A percentile compares a stretch with the other conserved stretches of the same genome.
phyloP scores from a whole-genome alignment of 768 basidiomycete genomes.

The Thelephora aurantiotincta region DNA sequence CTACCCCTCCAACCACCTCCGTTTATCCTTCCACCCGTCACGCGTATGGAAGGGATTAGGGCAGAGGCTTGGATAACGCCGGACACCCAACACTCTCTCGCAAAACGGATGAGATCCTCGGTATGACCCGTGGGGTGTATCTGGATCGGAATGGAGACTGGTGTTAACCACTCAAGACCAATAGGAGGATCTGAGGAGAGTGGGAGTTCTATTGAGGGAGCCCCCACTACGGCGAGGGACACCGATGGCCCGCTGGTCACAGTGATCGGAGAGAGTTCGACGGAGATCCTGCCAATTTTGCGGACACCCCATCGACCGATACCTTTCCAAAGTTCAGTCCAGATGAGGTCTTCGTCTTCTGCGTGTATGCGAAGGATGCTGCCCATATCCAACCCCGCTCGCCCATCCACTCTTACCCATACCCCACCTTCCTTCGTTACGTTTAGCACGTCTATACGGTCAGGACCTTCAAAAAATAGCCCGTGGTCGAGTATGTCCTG shows the following conservation, averaged over 20 bases:
- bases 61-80: constrained; percentile 33
- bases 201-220: constrained; percentile 39
- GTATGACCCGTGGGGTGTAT: constrained; percentile 41
- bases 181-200: constrained; percentile 36
- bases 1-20: constrained; percentile 33
- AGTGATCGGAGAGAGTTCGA: constrained; percentile 35
- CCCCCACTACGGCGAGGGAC: constrained; percentile 31
- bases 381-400: constrained; percentile 58
- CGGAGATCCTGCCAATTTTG: constrained; percentile 38
- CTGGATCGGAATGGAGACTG: constrained; percentile 34
- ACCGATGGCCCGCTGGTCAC: constrained; percentile 26
- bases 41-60: constrained; percentile 25
- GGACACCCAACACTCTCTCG: constrained; percentile 41
- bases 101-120: constrained; percentile 32
- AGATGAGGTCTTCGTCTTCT: constrained; percentile 26
- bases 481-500: constrained; percentile 44
- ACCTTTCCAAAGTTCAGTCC: constrained; percentile 43
- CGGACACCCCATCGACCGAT: constrained; percentile 57
- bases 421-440: constrained; percentile 42
- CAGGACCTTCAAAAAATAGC: constrained; percentile 45
- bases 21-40: constrained; percentile 36
- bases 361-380: constrained; percentile 39
- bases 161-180: constrained; percentile 44
- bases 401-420: constrained; percentile 42
- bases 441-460: constrained; percentile 46